Evolutionary conservation across 768 basidiomycete species (phyloP).

Genomic region (Mycena kentingensis): DNA sequence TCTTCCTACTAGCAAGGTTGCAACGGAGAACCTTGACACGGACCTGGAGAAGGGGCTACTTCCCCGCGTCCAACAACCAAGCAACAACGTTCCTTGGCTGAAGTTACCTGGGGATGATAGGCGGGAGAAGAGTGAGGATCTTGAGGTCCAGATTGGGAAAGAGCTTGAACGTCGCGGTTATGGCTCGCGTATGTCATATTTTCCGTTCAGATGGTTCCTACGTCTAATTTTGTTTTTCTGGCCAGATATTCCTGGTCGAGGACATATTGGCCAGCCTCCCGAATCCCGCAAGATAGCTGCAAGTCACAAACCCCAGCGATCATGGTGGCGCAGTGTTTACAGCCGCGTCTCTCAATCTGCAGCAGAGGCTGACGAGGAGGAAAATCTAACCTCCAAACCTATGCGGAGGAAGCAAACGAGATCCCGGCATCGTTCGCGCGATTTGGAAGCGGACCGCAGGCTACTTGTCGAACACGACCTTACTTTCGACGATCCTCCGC

Average conservation of each 20-base stretch:
- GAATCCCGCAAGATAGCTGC: conserved; percentile 21
- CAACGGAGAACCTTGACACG: conserved; percentile 7
- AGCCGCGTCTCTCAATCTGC: conserved; percentile 50
- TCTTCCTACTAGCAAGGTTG: conserved; percentile 2
- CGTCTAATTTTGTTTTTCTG: background rate
- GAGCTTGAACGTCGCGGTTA: conserved; percentile 55
- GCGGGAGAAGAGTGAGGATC: conserved; percentile 53
- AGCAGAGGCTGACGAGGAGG: conserved; percentile 31
- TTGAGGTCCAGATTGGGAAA: conserved; percentile 54
- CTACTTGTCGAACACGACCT: conserved; percentile 29
- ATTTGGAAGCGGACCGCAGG: conserved; percentile 18
- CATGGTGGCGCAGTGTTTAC: conserved; percentile 63
- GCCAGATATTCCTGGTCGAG: conserved; percentile 27
- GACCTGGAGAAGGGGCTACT: conserved; percentile 15
- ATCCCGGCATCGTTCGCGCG: conserved; percentile 20
- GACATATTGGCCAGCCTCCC: conserved; percentile 21
- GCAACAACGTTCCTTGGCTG: conserved; percentile 7
- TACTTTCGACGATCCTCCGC: conserved; percentile 44
- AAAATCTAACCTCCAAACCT: conserved; percentile 13
- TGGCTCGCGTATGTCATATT: conserved; percentile 34
- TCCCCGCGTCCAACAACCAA: conserved; percentile 1
- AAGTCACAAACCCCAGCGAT: conserved; percentile 36
- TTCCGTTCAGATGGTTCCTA: background rate
- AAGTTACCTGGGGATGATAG: conserved; percentile 35
- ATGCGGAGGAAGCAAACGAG: conserved; percentile 20